Base-by-base conservation (phyloP, 2,329 filamentous ascomycete genomes). In the Xylaria sp. region DNA sequence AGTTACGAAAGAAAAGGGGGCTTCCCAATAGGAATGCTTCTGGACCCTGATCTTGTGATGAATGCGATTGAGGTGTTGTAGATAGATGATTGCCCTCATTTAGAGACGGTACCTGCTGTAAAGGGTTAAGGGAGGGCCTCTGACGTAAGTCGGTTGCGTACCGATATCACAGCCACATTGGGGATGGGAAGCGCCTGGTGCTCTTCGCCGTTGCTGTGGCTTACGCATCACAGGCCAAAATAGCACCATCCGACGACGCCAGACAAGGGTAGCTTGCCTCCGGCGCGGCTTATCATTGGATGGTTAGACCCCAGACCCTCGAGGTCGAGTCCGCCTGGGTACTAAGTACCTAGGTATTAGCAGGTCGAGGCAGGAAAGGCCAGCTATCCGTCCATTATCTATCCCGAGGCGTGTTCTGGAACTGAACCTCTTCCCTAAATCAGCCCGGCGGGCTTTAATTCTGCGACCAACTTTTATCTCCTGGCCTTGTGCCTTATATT, bases 321-420 rank as follows among this genome's bases (percentile, higher is more conserved):
- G 31, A 44, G 37, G 52, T 51, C 38, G 66, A 63, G 60, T 29
- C 44, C 59, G 60, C 48, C 44, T n/a, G n/a, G n/a, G n/a, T n/a
- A n/a, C n/a, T n/a, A n/a, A n/a, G n/a, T n/a, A n/a, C n/a, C n/a
- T n/a, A n/a, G n/a, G n/a, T n/a, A 58, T 54, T 35, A 51, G 23
- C 41, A 51, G 33, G 66, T 64, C 59, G 59, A 68, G 67, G 66
- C 65, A 58, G 62, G 70, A 73, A 67, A 73, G 70, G 71, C 71
- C 71, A 72, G 65, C 69, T 72, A 73, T 69, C 68, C 64, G 58
- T 27, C 33, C 21, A 35, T 48, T 3, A 37, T 37, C 61, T 38
- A 43, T 51, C 58, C 27, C 27, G 11, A 46, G 44, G n/a, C 23
- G 55, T 48, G 53, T 27, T 37, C 40, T 25, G 54, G 56, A 61